A percentile compares a stretch with the other conserved stretches of the same genome.
Conservation (phyloP, 2,329 filamentous ascomycete species). For the Pseudogymnoascus sp. region DNA sequence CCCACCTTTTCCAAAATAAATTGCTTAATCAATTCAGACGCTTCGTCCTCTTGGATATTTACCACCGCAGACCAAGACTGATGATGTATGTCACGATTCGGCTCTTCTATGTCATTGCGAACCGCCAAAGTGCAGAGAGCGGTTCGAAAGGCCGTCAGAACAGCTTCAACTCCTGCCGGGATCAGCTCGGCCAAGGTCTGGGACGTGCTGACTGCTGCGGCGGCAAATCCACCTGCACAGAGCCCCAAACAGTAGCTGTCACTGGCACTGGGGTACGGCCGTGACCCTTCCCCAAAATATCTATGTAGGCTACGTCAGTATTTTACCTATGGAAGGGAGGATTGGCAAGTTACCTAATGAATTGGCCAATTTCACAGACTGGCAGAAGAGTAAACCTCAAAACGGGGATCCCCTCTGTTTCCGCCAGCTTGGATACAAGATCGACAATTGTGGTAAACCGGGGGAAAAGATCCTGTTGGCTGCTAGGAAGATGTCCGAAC, state of each 20-base stretch:
- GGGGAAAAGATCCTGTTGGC: background rate
- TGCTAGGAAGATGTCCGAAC: background rate
- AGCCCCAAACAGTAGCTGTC: conserved; percentile 17
- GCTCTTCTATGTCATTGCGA: background rate
- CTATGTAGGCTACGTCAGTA: background rate
- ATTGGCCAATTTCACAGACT: background rate
- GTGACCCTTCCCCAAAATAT: background rate
- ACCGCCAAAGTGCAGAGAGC: conserved; percentile 13
- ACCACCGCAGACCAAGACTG: conserved; percentile 13
- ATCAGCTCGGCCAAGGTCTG: conserved; percentile 21
- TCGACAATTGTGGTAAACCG: conserved; percentile 6
- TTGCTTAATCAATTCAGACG: conserved; percentile 1
- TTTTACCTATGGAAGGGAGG: background rate
- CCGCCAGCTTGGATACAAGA: background rate
- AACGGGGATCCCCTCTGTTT: background rate
- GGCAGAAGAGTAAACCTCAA: conserved; percentile 5
- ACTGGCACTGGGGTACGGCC: background rate
- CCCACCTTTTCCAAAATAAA: background rate
- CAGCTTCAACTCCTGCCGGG: conserved; percentile 22
- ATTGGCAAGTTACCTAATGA: background rate
- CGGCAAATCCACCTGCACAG: conserved; percentile 25
- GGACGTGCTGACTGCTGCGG: conserved; percentile 23
- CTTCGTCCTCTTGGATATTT: background rate
- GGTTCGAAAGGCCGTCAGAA: conserved; percentile 22
- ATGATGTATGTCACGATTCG: background rate